phyloP scores from a whole-genome alignment of 176 grass and related monocot species.

The Urochloa ruziziensis region DNA sequence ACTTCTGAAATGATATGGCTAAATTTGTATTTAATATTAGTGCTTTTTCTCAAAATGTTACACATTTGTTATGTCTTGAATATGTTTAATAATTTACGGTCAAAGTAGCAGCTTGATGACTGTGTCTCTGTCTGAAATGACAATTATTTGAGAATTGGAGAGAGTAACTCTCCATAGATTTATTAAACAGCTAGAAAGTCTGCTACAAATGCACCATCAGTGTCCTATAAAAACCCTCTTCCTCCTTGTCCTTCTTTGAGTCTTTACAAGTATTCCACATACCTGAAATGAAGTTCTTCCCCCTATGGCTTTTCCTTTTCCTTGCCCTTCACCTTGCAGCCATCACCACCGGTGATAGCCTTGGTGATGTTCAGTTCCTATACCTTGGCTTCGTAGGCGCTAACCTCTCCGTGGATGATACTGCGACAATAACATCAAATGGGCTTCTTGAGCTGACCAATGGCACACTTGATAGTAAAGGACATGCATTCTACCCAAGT shows the following conservation, averaged over 20 bases:
- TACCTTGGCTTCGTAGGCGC: background rate
- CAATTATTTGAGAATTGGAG: too few relatives aligned
- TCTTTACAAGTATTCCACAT: background rate
- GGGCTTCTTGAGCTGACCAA: conserved; percentile 20
- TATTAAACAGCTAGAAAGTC: background rate
- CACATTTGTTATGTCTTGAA: too few relatives aligned
- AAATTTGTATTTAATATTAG: too few relatives aligned
- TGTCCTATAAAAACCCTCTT: background rate
- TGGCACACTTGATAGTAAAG: background rate
- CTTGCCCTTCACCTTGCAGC: background rate
- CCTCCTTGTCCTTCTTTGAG: background rate
- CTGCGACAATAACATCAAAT: background rate
- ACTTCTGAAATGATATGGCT: too few relatives aligned
- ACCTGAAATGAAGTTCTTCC: conserved; percentile 1
- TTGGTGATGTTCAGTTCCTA: background rate
- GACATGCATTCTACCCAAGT: conserved; percentile 26
- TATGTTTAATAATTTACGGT: too few relatives aligned
- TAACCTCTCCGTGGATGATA: background rate
- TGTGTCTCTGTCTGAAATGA: too few relatives aligned
- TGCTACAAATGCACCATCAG: background rate
- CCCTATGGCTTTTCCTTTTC: background rate
- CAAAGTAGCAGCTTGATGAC: too few relatives aligned
- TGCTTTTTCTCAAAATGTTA: too few relatives aligned
- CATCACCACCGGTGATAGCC: background rate
- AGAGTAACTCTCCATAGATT: background rate